Percentiles rank a stretch among this genome's conserved stretches.
Evolutionary conservation across 2,329 filamentous ascomycete genomes (phyloP).

Genomic region (Sporothrix luriei): DNA sequence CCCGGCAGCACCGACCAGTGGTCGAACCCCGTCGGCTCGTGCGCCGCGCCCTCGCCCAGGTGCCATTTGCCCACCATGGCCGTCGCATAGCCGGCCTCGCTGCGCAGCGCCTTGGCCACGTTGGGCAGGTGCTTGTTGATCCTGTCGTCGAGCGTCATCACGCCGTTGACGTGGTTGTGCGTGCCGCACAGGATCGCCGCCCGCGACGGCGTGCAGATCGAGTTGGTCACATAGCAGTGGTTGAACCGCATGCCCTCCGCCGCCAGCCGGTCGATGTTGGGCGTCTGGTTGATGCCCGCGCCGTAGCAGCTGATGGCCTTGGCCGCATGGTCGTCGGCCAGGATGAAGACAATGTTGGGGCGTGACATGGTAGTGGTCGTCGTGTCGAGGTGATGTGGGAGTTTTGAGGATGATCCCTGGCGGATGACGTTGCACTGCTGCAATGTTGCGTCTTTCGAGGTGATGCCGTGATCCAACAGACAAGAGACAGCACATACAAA

Average conservation of each 20-base stretch:
- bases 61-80: slow-evolving; percentile 59
- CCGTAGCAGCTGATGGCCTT: slow-evolving; percentile 55
- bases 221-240: slow-evolving; percentile 59
- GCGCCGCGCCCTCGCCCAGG: slow-evolving; percentile 51
- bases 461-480: no score
- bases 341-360: slow-evolving; percentile 53
- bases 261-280: slow-evolving; percentile 55
- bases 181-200: slow-evolving; percentile 55
- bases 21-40: slow-evolving; percentile 55
- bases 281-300: slow-evolving; percentile 55
- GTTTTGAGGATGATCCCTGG: no score
- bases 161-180: slow-evolving; percentile 57
- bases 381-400: no score
- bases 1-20: slow-evolving; percentile 56
- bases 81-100: slow-evolving; percentile 52
- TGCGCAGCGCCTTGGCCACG: slow-evolving; percentile 53
- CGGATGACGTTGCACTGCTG: no score
- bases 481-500: no score
- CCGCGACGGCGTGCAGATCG: slow-evolving; percentile 56
- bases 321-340: slow-evolving; percentile 58
- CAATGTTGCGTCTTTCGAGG: no score
- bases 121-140: slow-evolving; percentile 56
- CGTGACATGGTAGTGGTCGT: neutral
- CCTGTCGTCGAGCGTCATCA: slow-evolving; percentile 52
- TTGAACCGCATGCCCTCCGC: slow-evolving; percentile 55